Evolutionary conservation across 306 rosid genomes (phyloP).

Genomic region (Gleditsia sinensis): DNA sequence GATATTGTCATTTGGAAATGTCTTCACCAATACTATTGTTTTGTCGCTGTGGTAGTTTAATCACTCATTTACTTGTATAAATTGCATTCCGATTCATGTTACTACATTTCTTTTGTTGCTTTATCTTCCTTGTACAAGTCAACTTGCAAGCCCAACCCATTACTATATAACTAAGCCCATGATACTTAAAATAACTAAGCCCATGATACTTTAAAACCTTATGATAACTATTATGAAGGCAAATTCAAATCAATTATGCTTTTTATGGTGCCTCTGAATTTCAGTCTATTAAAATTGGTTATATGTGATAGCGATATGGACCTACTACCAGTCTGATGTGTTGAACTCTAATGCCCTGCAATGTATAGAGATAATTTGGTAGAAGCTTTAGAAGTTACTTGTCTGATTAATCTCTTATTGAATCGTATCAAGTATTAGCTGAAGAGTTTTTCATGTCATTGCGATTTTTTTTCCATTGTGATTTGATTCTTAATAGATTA

Average conservation of each 20-base stretch:
- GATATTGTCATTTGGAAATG: conserved; percentile 4
- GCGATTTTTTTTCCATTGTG: conserved; percentile 19
- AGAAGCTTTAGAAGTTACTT: not conserved
- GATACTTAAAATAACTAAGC: not conserved
- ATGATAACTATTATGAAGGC: conserved; percentile 10
- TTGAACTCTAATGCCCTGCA: conserved; percentile 12
- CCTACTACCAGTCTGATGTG: conserved; percentile 3
- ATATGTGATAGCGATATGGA: conserved; percentile 13
- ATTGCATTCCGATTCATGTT: not conserved
- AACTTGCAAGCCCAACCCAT: not conserved
- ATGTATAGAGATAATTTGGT: not conserved
- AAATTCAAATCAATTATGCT: conserved; percentile 20
- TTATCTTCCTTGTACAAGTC: not conserved
- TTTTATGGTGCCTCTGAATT: conserved; percentile 7
- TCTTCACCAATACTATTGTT: conserved; percentile 16
- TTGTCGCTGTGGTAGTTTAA: conserved; percentile 2
- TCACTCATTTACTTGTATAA: not conserved
- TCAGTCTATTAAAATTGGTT: conserved; percentile 27
- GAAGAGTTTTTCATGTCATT: not conserved
- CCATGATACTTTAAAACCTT: not conserved
- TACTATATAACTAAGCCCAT: not conserved
- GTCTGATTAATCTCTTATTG: not conserved
- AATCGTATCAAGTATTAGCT: not conserved
- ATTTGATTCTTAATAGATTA: no score
- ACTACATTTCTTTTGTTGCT: conserved; percentile 17